Conservation (phyloP, 2,329 filamentous ascomycete genomes). For the Trichophyton rubrum region DNA sequence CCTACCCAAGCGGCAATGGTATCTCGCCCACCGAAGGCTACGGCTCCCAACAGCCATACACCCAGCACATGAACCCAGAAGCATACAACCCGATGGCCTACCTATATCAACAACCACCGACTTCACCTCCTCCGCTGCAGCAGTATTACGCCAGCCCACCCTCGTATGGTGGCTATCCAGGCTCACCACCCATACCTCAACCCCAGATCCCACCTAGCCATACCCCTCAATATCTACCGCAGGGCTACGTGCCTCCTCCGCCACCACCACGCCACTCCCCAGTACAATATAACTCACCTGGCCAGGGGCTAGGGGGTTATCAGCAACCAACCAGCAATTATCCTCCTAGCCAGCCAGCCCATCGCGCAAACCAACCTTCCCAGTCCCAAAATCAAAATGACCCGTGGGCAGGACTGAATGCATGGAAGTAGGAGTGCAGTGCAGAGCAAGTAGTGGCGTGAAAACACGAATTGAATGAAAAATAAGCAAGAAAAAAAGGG, state of each 20-base stretch:
- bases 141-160: constrained; percentile 26
- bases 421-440: constrained; percentile 47
- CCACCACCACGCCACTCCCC: constrained; percentile 53
- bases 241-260: constrained; percentile 55
- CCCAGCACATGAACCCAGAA: constrained; percentile 27
- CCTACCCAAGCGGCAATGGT: constrained; percentile 1
- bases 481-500: background rate
- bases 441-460: background rate
- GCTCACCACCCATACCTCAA: constrained; percentile 21
- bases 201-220: constrained; percentile 21
- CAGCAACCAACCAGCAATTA: constrained; percentile 44
- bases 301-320: constrained; percentile 10
- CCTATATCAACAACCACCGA: constrained; percentile 31
- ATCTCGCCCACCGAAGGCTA: constrained; percentile 17
- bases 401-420: constrained; percentile 59
- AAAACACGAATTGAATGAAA: background rate
- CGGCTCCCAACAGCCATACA: constrained; percentile 16
- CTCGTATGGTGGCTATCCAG: constrained; percentile 24
- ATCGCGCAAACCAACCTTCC: constrained; percentile 9
- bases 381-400: constrained; percentile 32
- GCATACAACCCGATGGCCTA: constrained; percentile 42
- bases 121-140: constrained; percentile 32
- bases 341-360: constrained; percentile 17
- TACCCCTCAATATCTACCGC: constrained; percentile 39
- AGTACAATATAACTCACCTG: constrained; percentile 32